A percentile compares a stretch with the other conserved stretches of the same genome.
Conservation (phyloP, 306 rosid species). For the Ziziphus jujuba region DNA sequence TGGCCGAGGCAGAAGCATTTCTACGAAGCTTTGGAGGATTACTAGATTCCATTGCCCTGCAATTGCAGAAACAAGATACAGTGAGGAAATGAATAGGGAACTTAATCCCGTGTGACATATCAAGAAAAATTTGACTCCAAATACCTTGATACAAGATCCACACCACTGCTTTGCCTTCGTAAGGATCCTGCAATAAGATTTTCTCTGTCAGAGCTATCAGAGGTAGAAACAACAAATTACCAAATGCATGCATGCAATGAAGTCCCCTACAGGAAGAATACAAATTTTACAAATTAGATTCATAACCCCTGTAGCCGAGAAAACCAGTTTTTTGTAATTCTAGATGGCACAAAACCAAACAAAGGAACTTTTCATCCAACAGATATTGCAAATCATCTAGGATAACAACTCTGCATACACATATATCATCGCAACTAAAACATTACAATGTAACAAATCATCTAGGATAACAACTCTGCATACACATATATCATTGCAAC, state of each 20-base stretch:
- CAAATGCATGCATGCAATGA: neutral
- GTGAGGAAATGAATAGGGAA: neutral
- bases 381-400: too few species aligned
- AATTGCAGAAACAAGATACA: conserved; percentile 14
- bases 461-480: too few species aligned
- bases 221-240: neutral
- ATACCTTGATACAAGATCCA: conserved; percentile 67
- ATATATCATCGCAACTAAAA: too few species aligned
- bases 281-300: too few species aligned
- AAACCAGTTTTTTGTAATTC: too few species aligned
- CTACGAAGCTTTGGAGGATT: conserved; percentile 68
- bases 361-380: too few species aligned
- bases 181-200: conserved; percentile 47
- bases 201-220: conserved; percentile 28
- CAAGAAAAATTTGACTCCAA: conserved; percentile 8
- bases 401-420: too few species aligned
- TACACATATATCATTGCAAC: too few species aligned
- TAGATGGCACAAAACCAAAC: too few species aligned
- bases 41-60: conserved; percentile 57
- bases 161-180: conserved; percentile 68
- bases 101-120: neutral
- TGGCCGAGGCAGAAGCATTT: conserved; percentile 80
- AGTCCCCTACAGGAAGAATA: too few species aligned
- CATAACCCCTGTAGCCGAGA: too few species aligned
- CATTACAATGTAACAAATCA: neutral